Conservation (phyloP, 1,284 basidiomycete genomes). For the Cutaneotrichosporon sp. region DNA sequence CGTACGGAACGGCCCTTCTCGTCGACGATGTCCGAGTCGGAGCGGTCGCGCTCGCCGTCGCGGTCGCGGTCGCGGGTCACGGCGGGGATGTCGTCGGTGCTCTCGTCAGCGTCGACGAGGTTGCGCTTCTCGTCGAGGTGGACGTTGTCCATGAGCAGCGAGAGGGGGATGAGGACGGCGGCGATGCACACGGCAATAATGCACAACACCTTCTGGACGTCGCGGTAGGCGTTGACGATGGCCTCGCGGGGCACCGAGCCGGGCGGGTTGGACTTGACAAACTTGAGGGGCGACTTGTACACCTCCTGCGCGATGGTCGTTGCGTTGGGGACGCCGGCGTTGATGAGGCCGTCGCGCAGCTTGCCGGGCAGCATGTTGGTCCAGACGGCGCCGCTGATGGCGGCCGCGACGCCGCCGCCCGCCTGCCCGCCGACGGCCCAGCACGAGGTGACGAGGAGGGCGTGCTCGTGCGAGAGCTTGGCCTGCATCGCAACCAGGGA, state of each 20-base stretch:
- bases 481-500: slow-evolving; percentile 23
- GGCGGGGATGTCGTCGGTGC: no score
- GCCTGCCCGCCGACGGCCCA: slow-evolving; percentile 20
- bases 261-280: slow-evolving; percentile 40
- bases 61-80: no score
- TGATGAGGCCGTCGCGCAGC: slow-evolving; percentile 20
- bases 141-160: slow-evolving; percentile 37
- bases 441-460: slow-evolving; percentile 23
- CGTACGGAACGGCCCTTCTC: no score
- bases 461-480: slow-evolving; percentile 24
- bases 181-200: slow-evolving; percentile 46
- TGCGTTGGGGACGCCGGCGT: slow-evolving; percentile 17
- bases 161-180: slow-evolving; percentile 29
- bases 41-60: no score
- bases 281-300: slow-evolving; percentile 46
- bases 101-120: no score
- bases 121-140: not conserved
- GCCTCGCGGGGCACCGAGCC: slow-evolving; percentile 48
- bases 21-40: no score
- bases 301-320: slow-evolving; percentile 35
- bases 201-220: slow-evolving; percentile 42
- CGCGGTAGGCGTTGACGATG: slow-evolving; percentile 40
- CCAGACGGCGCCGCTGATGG: slow-evolving; percentile 53
- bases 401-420: slow-evolving; percentile 44
- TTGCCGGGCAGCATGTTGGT: slow-evolving; percentile 32